Evolutionary conservation across 192 early-diverging fungal genomes (phyloP).

Genomic region (Thamnidium elegans): DNA sequence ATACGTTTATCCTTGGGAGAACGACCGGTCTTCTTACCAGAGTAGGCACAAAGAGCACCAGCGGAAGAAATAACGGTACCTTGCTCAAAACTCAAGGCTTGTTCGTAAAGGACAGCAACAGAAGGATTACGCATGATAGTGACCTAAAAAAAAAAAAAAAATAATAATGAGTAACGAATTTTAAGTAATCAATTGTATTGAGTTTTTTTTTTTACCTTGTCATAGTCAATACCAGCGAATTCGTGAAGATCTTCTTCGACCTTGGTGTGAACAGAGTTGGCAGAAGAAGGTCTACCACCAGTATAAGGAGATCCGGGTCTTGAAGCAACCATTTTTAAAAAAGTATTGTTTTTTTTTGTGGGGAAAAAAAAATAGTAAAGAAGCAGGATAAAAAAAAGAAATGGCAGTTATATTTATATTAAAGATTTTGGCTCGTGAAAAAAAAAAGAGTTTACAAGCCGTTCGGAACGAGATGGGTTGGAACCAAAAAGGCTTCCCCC

Average conservation of each 20-base stretch:
- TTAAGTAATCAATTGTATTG: too few relatives aligned
- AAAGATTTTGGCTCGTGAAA: too few relatives aligned
- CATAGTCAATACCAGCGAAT: slow-evolving; percentile 72
- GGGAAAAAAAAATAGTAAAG: too few relatives aligned
- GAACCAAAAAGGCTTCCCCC: too few relatives aligned
- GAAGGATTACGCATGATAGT: slow-evolving; percentile 78
- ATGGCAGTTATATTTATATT: too few relatives aligned
- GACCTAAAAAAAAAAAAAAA: slow-evolving; percentile 39
- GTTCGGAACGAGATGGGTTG: too few relatives aligned
- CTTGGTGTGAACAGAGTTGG: slow-evolving; percentile 12
- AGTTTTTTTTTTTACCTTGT: slow-evolving; percentile 30
- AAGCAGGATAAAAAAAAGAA: too few relatives aligned
- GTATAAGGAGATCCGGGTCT: slow-evolving; percentile 23
- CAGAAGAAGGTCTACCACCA: not conserved
- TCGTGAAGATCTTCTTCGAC: slow-evolving; percentile 62
- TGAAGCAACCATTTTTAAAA: slow-evolving; percentile 15
- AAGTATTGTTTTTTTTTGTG: not conserved
- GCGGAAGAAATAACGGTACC: slow-evolving; percentile 84
- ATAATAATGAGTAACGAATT: not conserved
- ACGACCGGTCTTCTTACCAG: slow-evolving; percentile 87
- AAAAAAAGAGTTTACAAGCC: too few relatives aligned
- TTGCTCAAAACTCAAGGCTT: slow-evolving; percentile 74
- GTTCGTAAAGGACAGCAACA: slow-evolving; percentile 85
- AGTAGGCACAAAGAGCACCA: slow-evolving; percentile 85
- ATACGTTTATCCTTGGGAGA: slow-evolving; percentile 94